Evolutionary conservation across 1,139 yeast genomes (phyloP).

Genomic region (Candida glucosophila): DNA sequence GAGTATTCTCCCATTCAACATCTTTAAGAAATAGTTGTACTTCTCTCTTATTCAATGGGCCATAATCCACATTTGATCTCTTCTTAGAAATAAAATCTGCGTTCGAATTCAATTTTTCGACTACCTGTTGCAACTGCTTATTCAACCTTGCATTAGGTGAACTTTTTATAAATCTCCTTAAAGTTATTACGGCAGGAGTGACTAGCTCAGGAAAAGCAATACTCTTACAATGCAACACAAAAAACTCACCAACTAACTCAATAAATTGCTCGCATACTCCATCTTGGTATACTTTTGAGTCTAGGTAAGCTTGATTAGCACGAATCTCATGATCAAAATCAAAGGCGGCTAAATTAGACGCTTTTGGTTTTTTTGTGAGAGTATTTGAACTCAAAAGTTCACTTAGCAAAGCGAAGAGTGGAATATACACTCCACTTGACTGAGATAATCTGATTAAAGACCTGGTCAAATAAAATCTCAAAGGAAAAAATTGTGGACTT

Average conservation of each 20-base stretch:
- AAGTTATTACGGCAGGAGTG: slow-evolving; percentile 73
- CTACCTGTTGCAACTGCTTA: slow-evolving; percentile 64
- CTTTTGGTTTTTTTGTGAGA: slow-evolving; percentile 61
- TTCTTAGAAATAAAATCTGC: slow-evolving; percentile 55
- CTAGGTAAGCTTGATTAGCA: slow-evolving; percentile 75
- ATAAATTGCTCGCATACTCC: slow-evolving; percentile 83
- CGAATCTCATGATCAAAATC: slow-evolving; percentile 84
- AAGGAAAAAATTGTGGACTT: slow-evolving; percentile 89
- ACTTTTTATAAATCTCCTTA: slow-evolving; percentile 75
- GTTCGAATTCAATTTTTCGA: slow-evolving; percentile 78
- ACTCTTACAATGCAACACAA: slow-evolving; percentile 71
- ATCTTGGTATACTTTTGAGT: slow-evolving; percentile 79
- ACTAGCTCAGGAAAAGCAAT: slow-evolving; percentile 93
- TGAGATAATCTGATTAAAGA: slow-evolving; percentile 78
- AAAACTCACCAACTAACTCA: slow-evolving; percentile 75
- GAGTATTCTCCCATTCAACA: slow-evolving; percentile 73
- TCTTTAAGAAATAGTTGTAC: slow-evolving; percentile 71
- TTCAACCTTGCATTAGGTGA: slow-evolving; percentile 64
- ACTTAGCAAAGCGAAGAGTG: slow-evolving; percentile 75
- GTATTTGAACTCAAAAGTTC: slow-evolving; percentile 80
- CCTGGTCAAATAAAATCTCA: slow-evolving; percentile 80
- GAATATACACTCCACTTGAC: slow-evolving; percentile 85
- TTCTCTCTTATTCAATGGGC: slow-evolving; percentile 72
- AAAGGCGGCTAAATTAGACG: slow-evolving; percentile 57
- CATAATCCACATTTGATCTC: slow-evolving; percentile 71